Percentiles rank a stretch among this genome's conserved stretches.
Conservation (phyloP, 176 grass and related monocot species). For the Puya raimondii region DNA sequence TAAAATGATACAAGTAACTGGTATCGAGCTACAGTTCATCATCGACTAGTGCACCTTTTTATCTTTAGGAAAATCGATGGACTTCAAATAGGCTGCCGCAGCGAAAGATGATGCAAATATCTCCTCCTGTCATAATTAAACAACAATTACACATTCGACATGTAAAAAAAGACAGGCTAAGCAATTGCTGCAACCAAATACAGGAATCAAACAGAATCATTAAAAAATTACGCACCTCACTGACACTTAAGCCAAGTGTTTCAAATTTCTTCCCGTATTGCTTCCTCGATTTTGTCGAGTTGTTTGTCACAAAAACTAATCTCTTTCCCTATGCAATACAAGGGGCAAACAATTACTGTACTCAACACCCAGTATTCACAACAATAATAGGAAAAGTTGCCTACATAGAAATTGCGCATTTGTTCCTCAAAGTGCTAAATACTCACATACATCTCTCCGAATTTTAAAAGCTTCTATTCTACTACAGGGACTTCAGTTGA, state of each 20-base stretch:
- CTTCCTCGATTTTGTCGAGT: slow-evolving; percentile 93
- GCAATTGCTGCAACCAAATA: not conserved
- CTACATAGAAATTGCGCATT: no score
- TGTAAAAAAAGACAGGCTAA: not conserved
- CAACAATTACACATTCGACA: not conserved
- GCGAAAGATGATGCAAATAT: slow-evolving; percentile 98
- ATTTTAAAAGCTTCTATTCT: no score
- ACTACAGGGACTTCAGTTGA: no score
- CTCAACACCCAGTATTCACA: not conserved
- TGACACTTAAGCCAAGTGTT: slow-evolving; percentile 57
- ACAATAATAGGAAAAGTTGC: not conserved
- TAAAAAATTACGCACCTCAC: slow-evolving; percentile 33
- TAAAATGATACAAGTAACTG: not conserved
- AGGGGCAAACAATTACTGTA: not conserved
- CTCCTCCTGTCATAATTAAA: slow-evolving; percentile 57
- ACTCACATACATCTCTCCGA: no score
- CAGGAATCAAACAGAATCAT: not conserved
- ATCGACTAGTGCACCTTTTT: slow-evolving; percentile 51
- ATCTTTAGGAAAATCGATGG: slow-evolving; percentile 84
- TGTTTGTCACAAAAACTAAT: slow-evolving; percentile 96
- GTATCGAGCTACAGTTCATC: not conserved
- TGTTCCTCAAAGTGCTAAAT: no score
- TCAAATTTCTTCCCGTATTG: slow-evolving; percentile 96
- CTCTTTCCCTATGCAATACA: slow-evolving; percentile 58
- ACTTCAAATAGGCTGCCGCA: slow-evolving; percentile 81